Evolutionary conservation across 2,329 filamentous ascomycete genomes (phyloP).

Genomic region (Colletotrichum camelliae): DNA sequence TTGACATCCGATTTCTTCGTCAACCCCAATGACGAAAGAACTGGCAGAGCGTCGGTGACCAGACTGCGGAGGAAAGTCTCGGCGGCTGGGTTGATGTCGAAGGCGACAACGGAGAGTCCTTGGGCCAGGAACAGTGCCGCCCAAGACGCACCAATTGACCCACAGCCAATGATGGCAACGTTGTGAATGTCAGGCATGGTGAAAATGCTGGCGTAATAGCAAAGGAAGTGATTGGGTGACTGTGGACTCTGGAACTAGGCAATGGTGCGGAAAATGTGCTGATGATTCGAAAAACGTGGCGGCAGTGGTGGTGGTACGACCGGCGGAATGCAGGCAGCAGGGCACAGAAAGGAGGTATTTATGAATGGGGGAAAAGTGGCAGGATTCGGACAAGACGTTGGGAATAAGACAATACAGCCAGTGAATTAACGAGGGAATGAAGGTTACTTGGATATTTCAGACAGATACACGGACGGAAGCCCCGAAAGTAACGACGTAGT

Average conservation of each 20-base stretch:
- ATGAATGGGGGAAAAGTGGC: background rate
- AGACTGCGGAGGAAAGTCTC: slow-evolving; percentile 30
- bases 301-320: background rate
- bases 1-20: background rate
- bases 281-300: background rate
- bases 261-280: background rate
- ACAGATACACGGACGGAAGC: background rate
- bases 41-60: slow-evolving; percentile 7
- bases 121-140: slow-evolving; percentile 38
- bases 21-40: slow-evolving; percentile 3
- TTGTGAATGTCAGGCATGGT: slow-evolving; percentile 22
- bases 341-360: background rate
- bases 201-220: background rate
- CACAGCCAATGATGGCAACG: slow-evolving; percentile 35
- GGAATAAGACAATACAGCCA: background rate
- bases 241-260: background rate
- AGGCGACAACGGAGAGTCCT: slow-evolving; percentile 39
- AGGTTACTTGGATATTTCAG: background rate
- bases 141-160: slow-evolving; percentile 43
- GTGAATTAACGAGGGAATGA: background rate
- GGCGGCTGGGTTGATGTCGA: slow-evolving; percentile 42
- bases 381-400: background rate
- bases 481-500: background rate
- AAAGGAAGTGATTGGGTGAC: background rate
- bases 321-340: background rate